Conservation (phyloP, 2,329 filamentous ascomycete species). For the Scorias spongiosa region DNA sequence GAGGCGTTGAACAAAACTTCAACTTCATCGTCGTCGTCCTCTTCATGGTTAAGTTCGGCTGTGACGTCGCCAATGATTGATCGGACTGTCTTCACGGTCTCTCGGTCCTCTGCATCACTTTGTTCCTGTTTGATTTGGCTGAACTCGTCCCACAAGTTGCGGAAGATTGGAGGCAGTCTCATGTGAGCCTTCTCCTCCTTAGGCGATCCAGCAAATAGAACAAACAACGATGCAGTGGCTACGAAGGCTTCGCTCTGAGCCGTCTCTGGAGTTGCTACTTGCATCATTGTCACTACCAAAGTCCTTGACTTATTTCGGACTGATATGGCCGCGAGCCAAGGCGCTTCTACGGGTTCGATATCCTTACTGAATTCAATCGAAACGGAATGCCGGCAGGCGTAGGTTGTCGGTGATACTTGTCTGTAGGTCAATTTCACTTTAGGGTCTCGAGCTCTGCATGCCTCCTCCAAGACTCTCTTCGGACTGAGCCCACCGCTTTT, state of each 20-base stretch:
- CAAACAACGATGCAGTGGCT: slow-evolving; percentile 67
- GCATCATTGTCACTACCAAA: slow-evolving; percentile 56
- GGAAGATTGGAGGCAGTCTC: slow-evolving; percentile 64
- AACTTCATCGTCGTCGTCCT: slow-evolving; percentile 37
- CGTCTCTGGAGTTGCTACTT: slow-evolving; percentile 55
- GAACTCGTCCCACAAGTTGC: slow-evolving; percentile 74
- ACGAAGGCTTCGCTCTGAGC: slow-evolving; percentile 80
- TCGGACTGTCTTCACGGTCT: slow-evolving; percentile 51
- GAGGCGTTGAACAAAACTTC: slow-evolving; percentile 58
- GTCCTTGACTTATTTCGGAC: slow-evolving; percentile 30
- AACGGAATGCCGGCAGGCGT: slow-evolving; percentile 61
- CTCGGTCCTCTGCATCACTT: slow-evolving; percentile 55
- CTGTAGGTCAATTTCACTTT: slow-evolving; percentile 52
- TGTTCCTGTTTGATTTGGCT: slow-evolving; percentile 53
- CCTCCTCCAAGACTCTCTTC: slow-evolving; percentile 64
- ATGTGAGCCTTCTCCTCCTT: slow-evolving; percentile 79
- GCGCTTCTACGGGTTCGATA: slow-evolving; percentile 38
- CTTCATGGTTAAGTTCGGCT: slow-evolving; percentile 16
- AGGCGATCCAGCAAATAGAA: slow-evolving; percentile 58
- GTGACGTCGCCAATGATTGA: slow-evolving; percentile 40
- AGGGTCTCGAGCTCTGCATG: slow-evolving; percentile 69
- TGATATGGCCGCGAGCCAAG: slow-evolving; percentile 27
- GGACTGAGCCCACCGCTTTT: slow-evolving; percentile 66
- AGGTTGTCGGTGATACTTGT: slow-evolving; percentile 56
- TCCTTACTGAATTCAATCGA: slow-evolving; percentile 66